These are phyloP conservation scores for Schwanniomyces pseudopolymorphus DNA, from an alignment of 805 yeast genomes.

Conservation along the genomic window DNA sequence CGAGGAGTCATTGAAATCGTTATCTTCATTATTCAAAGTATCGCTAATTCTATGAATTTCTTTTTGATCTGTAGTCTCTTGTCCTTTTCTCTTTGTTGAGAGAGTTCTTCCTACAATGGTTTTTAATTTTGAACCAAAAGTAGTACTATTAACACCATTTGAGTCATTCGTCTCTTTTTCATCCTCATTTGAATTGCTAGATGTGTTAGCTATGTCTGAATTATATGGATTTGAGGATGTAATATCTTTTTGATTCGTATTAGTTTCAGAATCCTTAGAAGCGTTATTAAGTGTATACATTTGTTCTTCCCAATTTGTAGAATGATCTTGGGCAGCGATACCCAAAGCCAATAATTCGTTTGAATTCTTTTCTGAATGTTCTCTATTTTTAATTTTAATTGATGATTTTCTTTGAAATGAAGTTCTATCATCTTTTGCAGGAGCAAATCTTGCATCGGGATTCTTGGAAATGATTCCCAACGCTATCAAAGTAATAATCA, in stretches of 20 bases:
- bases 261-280: background rate
- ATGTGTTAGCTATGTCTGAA: conserved; percentile 16
- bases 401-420: conserved; percentile 67
- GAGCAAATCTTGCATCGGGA: conserved; percentile 86
- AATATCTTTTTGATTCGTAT: conserved; percentile 15
- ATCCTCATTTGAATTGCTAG: conserved; percentile 1
- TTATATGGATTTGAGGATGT: conserved; percentile 21
- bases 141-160: conserved; percentile 1
- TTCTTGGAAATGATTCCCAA: conserved; percentile 71
- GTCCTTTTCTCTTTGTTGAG: conserved; percentile 23
- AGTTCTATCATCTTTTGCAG: conserved; percentile 88
- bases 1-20: background rate
- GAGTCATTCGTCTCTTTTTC: conserved; percentile 5
- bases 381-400: conserved; percentile 17
- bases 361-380: conserved; percentile 16
- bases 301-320: conserved; percentile 69
- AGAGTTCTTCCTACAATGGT: conserved; percentile 45
- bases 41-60: conserved; percentile 24
- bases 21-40: conserved; percentile 12
- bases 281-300: conserved; percentile 46
- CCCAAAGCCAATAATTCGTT: conserved; percentile 74
- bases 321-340: conserved; percentile 78
- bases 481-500: conserved; percentile 66
- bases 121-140: conserved; percentile 44
- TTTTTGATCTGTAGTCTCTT: conserved; percentile 7